These are phyloP conservation scores for Setaria italica DNA, from an alignment of 202 grass and related monocot genomes.

Conservation along the genomic window DNA sequence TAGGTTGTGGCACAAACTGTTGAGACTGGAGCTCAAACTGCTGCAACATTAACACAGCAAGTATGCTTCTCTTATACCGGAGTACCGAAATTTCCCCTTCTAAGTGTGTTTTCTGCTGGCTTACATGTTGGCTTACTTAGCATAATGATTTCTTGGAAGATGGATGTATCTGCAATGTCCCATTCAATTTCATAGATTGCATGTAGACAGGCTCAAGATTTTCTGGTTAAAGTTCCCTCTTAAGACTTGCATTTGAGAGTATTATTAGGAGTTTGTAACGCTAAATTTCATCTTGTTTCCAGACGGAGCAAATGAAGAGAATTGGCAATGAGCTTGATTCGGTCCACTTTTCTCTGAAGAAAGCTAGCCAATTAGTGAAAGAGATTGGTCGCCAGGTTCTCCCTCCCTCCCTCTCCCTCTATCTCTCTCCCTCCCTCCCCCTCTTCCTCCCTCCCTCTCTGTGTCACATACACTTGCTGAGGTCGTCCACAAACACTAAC, in stretches of 20 bases:
- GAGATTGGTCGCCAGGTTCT: slow-evolving; percentile 94
- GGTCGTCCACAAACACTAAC: not conserved
- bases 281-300: slow-evolving; percentile 33
- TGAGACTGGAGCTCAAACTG: slow-evolving; percentile 86
- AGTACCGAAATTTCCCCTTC: not conserved
- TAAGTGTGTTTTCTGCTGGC: slow-evolving; percentile 17
- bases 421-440: too few relatives aligned
- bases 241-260: not conserved
- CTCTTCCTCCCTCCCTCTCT: not conserved
- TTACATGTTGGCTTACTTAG: not conserved
- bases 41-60: slow-evolving; percentile 76
- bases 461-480: not conserved
- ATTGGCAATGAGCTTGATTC: slow-evolving; percentile 93
- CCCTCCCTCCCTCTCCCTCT: not conserved
- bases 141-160: slow-evolving; percentile 13
- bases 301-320: slow-evolving; percentile 96
- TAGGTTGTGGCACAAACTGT: slow-evolving; percentile 96
- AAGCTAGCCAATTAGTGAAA: slow-evolving; percentile 90
- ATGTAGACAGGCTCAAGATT: not conserved
- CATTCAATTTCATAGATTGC: not conserved
- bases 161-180: not conserved
- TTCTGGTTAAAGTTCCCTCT: slow-evolving; percentile 20
- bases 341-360: slow-evolving; percentile 92
- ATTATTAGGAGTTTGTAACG: not conserved
- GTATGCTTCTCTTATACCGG: slow-evolving; percentile 57